phyloP scores from a whole-genome alignment of 192 early-diverging fungal genomes.

The Mortierella antarctica region DNA sequence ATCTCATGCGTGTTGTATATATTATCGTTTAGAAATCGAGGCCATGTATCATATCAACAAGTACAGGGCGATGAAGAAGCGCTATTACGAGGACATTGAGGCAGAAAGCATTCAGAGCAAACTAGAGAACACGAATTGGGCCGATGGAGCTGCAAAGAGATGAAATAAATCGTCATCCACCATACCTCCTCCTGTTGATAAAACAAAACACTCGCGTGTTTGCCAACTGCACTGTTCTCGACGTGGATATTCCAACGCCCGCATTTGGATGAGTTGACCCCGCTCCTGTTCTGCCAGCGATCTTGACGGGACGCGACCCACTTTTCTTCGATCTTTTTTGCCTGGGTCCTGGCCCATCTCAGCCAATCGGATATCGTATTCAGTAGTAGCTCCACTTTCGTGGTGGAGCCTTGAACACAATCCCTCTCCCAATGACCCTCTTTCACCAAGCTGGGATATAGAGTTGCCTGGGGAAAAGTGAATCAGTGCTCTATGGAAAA shows the following conservation, averaged over 20 bases:
- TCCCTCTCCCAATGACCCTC: neutral
- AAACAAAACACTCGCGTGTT: neutral
- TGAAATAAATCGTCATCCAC: neutral
- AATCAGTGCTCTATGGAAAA: no score
- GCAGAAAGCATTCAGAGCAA: constrained; percentile 33
- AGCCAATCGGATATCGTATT: constrained; percentile 15
- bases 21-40: constrained; percentile 34
- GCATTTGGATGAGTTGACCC: neutral
- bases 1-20: neutral
- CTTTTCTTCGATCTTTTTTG: neutral
- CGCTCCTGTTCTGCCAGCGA: neutral
- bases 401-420: neutral
- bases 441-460: neutral
- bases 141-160: constrained; percentile 7
- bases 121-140: constrained; percentile 31
- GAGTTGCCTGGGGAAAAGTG: no score
- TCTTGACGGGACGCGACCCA: neutral
- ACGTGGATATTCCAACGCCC: neutral
- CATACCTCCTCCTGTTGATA: neutral
- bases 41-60: constrained; percentile 56
- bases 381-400: constrained; percentile 1
- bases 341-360: constrained; percentile 4
- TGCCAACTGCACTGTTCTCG: neutral
- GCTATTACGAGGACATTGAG: constrained; percentile 29
- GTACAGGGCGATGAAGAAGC: constrained; percentile 51